Conservation (phyloP, 495 filamentous ascomycete species). For the Bombardia bombarda region DNA sequence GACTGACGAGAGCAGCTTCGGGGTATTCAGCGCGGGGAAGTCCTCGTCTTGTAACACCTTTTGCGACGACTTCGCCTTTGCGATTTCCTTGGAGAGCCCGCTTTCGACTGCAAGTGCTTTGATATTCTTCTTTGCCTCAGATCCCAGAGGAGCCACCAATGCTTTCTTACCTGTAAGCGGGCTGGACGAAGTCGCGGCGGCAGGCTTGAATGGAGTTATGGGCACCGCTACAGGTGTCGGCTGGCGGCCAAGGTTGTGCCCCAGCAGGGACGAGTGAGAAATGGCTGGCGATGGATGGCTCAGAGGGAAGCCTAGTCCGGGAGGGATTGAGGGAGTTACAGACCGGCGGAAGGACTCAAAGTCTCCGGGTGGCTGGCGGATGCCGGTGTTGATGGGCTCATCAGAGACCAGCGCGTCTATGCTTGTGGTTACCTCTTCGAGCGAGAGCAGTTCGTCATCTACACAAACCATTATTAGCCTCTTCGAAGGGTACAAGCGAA, state of each 20-base stretch:
- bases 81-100: constrained; percentile 40
- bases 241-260: constrained; percentile 3
- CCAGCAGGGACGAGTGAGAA: constrained; percentile 15
- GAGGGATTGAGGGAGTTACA: constrained; percentile 55
- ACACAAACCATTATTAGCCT: constrained; percentile 29
- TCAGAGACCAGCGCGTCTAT: constrained; percentile 53
- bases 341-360: constrained; percentile 40
- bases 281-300: constrained; percentile 39
- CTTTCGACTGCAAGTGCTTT: constrained; percentile 36
- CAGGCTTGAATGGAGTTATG: constrained; percentile 12
- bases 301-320: constrained; percentile 55
- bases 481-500: no score
- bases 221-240: constrained; percentile 18
- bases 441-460: constrained; percentile 43
- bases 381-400: constrained; percentile 22
- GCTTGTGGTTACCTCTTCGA: constrained; percentile 45
- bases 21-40: constrained; percentile 46
- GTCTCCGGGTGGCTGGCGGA: constrained; percentile 24
- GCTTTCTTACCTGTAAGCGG: constrained; percentile 20
- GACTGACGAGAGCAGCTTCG: constrained; percentile 11
- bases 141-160: constrained; percentile 2
- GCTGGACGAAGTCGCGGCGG: constrained; percentile 4
- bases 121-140: constrained; percentile 39
- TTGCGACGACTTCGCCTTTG: constrained; percentile 33
- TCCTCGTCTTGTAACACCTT: constrained; percentile 47